Percentiles rank a stretch among this genome's conserved stretches.
Conservation (phyloP, 2,329 filamentous ascomycete genomes). For the Rhytidhysteron rufulum region DNA sequence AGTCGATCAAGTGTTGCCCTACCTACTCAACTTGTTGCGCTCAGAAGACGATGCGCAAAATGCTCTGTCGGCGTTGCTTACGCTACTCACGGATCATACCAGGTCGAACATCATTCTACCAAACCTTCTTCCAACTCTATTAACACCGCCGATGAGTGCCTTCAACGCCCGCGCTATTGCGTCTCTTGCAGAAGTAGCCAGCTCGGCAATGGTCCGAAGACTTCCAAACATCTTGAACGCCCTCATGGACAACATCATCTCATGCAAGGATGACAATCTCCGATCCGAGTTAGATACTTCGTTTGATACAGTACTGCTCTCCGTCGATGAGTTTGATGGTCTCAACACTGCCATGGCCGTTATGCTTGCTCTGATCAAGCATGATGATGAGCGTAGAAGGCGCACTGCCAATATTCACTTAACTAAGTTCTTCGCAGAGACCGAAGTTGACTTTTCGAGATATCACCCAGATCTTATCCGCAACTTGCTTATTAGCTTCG, state of each 20-base stretch:
- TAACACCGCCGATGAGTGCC: constrained; percentile 81
- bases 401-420: constrained; percentile 75
- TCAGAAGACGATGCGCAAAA: constrained; percentile 85
- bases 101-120: constrained; percentile 95
- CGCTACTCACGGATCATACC: constrained; percentile 87
- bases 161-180: constrained; percentile 96
- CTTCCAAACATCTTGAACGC: constrained; percentile 88
- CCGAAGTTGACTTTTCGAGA: constrained; percentile 84
- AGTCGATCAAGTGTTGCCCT: constrained; percentile 91
- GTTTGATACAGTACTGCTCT: constrained; percentile 85
- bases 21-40: constrained; percentile 83
- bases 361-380: constrained; percentile 80
- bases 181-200: constrained; percentile 87
- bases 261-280: constrained; percentile 70
- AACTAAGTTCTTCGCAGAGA: constrained; percentile 76
- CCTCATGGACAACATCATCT: constrained; percentile 88
- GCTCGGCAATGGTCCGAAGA: constrained; percentile 83
- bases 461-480: constrained; percentile 96
- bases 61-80: constrained; percentile 86
- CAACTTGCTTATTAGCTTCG: constrained; percentile 84
- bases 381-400: constrained; percentile 85
- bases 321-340: constrained; percentile 93
- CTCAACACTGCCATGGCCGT: constrained; percentile 95
- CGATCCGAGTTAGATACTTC: constrained; percentile 70
- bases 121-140: constrained; percentile 89